Evolutionary conservation across 495 filamentous ascomycete genomes (phyloP).

Genomic region (Hypoxylon intermedium): DNA sequence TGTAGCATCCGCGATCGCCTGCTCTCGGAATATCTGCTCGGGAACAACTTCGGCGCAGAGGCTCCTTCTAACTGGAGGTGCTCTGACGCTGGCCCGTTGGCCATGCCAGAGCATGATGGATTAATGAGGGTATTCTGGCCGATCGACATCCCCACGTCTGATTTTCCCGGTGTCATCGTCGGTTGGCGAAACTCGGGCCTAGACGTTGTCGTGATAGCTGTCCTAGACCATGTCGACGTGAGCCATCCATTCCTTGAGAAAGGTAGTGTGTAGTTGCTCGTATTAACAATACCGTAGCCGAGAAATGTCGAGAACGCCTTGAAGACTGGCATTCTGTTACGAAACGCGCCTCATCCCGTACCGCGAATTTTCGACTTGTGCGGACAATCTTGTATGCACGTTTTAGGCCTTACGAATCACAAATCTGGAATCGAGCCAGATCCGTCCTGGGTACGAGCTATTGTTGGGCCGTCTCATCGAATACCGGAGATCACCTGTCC

Average conservation of each 20-base stretch:
- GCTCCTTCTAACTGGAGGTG: constrained; percentile 77
- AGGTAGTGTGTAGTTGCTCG: background rate
- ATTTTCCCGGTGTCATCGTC: constrained; percentile 81
- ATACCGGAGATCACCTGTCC: constrained; percentile 78
- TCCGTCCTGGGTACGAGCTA: constrained; percentile 73
- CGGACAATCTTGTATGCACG: constrained; percentile 80
- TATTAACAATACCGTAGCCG: constrained; percentile 44
- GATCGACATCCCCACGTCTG: constrained; percentile 76
- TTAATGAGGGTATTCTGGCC: constrained; percentile 99
- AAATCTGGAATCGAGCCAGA: constrained; percentile 61
- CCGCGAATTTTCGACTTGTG: constrained; percentile 83
- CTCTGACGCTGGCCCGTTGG: constrained; percentile 44
- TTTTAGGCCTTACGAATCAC: constrained; percentile 80
- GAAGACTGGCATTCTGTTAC: constrained; percentile 80
- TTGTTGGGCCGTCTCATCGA: constrained; percentile 60
- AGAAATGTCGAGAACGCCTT: constrained; percentile 87
- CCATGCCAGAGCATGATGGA: constrained; percentile 93
- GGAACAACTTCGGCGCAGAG: constrained; percentile 91
- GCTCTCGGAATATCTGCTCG: constrained; percentile 88
- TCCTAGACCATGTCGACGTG: constrained; percentile 92
- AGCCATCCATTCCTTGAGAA: constrained; percentile 23
- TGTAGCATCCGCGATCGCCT: constrained; percentile 82
- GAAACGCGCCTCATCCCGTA: constrained; percentile 82
- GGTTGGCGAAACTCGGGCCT: constrained; percentile 93
- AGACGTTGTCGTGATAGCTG: constrained; percentile 87